Conservation (phyloP, 257 asterid species). For the Anisodus tanguticus region DNA sequence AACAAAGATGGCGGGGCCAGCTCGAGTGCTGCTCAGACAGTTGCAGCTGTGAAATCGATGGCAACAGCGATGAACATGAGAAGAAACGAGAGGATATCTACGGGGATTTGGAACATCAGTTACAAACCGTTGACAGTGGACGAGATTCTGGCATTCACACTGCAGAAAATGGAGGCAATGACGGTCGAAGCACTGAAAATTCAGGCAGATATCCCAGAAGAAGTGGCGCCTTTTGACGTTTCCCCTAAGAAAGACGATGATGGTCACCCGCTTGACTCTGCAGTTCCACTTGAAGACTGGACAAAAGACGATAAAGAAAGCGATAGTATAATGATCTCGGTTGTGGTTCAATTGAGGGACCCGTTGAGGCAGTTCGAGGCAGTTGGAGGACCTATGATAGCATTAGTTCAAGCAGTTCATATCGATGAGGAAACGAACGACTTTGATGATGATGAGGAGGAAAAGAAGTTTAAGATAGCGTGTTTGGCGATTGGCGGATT, state of each 20-base stretch:
- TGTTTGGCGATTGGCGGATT: constrained; percentile 75
- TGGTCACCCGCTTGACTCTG: constrained; percentile 52
- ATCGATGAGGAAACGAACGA: constrained; percentile 27
- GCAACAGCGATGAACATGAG: constrained; percentile 63
- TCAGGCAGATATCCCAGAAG: constrained; percentile 72
- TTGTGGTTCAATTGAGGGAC: constrained; percentile 77
- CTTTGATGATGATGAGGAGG: constrained; percentile 41
- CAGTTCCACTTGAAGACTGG: constrained; percentile 71
- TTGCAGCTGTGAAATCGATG: constrained; percentile 74
- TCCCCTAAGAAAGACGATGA: constrained; percentile 50
- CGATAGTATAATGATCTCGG: constrained; percentile 41
- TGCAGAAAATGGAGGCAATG: constrained; percentile 84
- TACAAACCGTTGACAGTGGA: constrained; percentile 62
- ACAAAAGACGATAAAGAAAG: constrained; percentile 32
- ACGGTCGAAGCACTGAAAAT: constrained; percentile 72
- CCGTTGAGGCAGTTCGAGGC: constrained; percentile 87
- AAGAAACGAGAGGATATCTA: constrained; percentile 62
- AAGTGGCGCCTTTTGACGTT: constrained; percentile 79
- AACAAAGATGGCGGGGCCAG: constrained; percentile 71
- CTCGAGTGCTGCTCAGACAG: constrained; percentile 81
- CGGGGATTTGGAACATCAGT: constrained; percentile 80
- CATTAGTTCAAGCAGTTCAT: constrained; percentile 52
- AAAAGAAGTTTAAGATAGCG: constrained; percentile 58
- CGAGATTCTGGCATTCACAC: constrained; percentile 62
- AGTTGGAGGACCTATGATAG: constrained; percentile 89